Evolutionary conservation across 1,139 yeast genomes (phyloP).

Genomic region (Yamadazyma siamensis): DNA sequence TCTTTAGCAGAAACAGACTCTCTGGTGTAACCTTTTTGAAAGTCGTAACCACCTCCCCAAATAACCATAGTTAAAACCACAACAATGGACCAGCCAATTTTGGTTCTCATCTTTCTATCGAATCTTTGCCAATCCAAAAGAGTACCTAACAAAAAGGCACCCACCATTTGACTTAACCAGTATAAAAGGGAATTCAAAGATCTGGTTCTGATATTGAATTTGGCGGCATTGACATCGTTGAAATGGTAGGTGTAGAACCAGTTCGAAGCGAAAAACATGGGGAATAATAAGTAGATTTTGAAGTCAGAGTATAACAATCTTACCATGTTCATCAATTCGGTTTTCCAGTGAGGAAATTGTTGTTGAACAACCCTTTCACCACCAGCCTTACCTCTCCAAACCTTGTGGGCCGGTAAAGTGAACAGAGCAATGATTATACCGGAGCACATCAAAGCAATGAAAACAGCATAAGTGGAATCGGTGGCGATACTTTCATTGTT

Average conservation of each 20-base stretch:
- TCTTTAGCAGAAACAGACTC: slow-evolving; percentile 14
- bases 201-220: slow-evolving; percentile 57
- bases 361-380: slow-evolving; percentile 47
- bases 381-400: slow-evolving; percentile 42
- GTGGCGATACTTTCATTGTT: slow-evolving; percentile 36
- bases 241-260: slow-evolving; percentile 67
- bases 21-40: slow-evolving; percentile 46
- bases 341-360: slow-evolving; percentile 44
- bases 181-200: slow-evolving; percentile 58
- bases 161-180: slow-evolving; percentile 61
- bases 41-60: slow-evolving; percentile 63
- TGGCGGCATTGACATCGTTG: slow-evolving; percentile 53
- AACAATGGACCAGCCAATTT: slow-evolving; percentile 42
- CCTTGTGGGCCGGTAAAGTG: slow-evolving; percentile 50
- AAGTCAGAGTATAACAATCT: slow-evolving; percentile 44
- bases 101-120: slow-evolving; percentile 44
- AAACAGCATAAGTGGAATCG: slow-evolving; percentile 57
- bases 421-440: slow-evolving; percentile 40
- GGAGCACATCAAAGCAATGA: slow-evolving; percentile 49
- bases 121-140: slow-evolving; percentile 43
- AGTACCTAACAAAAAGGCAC: slow-evolving; percentile 48
- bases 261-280: slow-evolving; percentile 61
- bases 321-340: slow-evolving; percentile 42
- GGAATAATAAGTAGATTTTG: slow-evolving; percentile 47
- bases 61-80: slow-evolving; percentile 44